Base-by-base conservation (phyloP, 2,329 filamentous ascomycete genomes). In the Cytospora piceicola region DNA sequence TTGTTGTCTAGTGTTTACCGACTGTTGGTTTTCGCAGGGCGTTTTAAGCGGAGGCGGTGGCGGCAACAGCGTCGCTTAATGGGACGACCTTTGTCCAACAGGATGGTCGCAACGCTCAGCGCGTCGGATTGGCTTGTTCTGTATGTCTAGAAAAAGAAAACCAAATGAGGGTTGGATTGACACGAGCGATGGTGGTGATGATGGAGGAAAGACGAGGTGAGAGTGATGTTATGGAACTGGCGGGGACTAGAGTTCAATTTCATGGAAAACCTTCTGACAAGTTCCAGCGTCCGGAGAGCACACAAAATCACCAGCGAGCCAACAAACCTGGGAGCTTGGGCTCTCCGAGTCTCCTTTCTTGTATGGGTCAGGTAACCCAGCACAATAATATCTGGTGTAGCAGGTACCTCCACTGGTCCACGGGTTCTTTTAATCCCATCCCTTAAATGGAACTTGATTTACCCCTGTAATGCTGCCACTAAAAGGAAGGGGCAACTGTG, bases 1-100 rank as follows among this genome's bases (percentile, higher is more conserved):
- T 52, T 51, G 42, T 63, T 46, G 61, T 51, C 27, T 57, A 63
- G 61, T 63, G 61, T 63, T 63, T 63, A 63, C 61, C 53, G 61
- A 57, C 29, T 20, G 61, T 57, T 52, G 61, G 61, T 57, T 63
- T 56, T 63, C 53, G 53, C 53, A 53, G 39, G 61, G 39, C 53
- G 61, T 30, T 46, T 17, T 57, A 51, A n/a, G 39, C 34, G 53
- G 55, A 54, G 60, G 53, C 53, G 39, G 60, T 20, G 29, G 36
- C 39, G 61, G 61, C 61, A 30, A 63, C 60, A n/a, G 53, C 51
- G 55, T 51, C 53, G 34, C 32, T n/a, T 57, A 51, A 24, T 29
- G 11, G 11, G 53, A 24, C 53, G 15, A 17, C 56, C 53, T 57
- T 57, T 57, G 53, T 63, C 30, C 49, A 36, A 54, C 61, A 36